Conservation (phyloP, 2,329 filamentous ascomycete genomes). For the Zalaria sp. region DNA sequence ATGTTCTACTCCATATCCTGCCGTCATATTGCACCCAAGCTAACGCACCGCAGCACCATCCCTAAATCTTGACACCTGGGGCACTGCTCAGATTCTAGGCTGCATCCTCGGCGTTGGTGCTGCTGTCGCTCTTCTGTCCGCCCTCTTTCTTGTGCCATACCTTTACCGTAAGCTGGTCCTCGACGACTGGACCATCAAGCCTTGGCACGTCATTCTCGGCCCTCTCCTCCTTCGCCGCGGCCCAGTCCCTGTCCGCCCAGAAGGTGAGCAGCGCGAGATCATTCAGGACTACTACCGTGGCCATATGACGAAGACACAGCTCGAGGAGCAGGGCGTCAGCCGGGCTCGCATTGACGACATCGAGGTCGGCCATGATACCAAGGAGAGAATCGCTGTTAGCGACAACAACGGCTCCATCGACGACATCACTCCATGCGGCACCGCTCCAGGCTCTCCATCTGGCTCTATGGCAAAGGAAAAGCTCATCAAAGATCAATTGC, state of each 20-base stretch:
- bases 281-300: conserved; percentile 44
- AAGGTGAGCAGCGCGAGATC: conserved; percentile 4
- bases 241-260: too few relatives aligned
- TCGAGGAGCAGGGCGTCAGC: conserved; percentile 20
- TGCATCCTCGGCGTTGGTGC: conserved; percentile 30
- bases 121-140: conserved; percentile 26
- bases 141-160: conserved; percentile 23
- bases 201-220: conserved; percentile 19
- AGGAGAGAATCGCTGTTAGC: background rate
- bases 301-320: conserved; percentile 35
- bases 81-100: conserved; percentile 24
- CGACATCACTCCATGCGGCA: background rate
- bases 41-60: too few relatives aligned
- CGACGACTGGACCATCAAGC: conserved; percentile 17
- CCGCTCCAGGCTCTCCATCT: background rate
- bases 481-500: background rate
- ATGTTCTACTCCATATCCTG: too few relatives aligned
- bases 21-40: too few relatives aligned
- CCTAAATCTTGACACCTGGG: too few relatives aligned
- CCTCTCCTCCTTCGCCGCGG: conserved; percentile 16
- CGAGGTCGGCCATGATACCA: too few relatives aligned
- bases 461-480: background rate
- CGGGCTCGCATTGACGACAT: conserved; percentile 10
- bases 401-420: conserved; percentile 8
- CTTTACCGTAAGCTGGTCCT: conserved; percentile 16